Conservation (phyloP, 2,329 filamentous ascomycete genomes). For the Ophiostoma tasmaniense region DNA sequence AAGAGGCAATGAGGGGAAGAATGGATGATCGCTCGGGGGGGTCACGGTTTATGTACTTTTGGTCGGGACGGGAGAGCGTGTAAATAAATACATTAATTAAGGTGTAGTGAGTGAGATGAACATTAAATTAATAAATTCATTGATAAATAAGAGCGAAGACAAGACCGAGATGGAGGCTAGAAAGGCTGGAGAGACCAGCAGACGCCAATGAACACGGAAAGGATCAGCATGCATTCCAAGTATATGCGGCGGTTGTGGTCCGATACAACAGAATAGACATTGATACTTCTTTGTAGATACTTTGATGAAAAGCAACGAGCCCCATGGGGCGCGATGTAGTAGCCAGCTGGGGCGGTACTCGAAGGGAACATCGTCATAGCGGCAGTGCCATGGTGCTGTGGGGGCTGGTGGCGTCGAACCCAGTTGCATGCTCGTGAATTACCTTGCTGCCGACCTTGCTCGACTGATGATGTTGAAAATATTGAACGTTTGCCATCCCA, state of each 20-base stretch:
- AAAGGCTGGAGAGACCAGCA: background rate
- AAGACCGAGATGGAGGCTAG: background rate
- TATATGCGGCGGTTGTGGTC: background rate
- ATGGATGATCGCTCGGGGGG: background rate
- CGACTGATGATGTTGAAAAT: too few relatives aligned
- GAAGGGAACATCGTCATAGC: background rate
- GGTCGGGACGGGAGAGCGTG: background rate
- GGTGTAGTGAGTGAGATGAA: background rate
- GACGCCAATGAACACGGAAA: background rate
- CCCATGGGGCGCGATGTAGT: background rate
- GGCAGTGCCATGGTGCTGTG: background rate
- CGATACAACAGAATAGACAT: background rate
- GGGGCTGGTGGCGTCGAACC: background rate
- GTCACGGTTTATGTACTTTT: conserved; percentile 1
- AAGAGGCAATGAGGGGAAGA: background rate
- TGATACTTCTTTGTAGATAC: background rate
- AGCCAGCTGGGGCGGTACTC: background rate
- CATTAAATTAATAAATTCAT: background rate
- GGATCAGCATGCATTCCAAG: conserved; percentile 6
- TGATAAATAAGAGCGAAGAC: background rate
- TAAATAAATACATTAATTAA: background rate
- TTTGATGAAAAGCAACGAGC: background rate
- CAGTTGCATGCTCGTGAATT: background rate
- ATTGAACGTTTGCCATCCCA: background rate
- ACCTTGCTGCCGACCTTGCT: background rate